Conservation (phyloP, 257 asterid species). For the Nicotiana undulata region DNA sequence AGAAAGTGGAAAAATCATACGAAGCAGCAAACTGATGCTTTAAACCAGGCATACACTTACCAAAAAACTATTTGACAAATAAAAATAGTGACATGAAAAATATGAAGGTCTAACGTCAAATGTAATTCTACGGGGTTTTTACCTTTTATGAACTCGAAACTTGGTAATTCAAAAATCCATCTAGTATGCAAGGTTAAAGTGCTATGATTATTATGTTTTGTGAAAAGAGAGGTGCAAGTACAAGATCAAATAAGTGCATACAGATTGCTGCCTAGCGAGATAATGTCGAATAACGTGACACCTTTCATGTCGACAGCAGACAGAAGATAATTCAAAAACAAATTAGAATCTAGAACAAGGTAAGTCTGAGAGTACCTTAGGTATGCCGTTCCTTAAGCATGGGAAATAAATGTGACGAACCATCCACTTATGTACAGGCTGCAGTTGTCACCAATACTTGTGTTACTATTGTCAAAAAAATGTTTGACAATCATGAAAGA, state of each 20-base stretch:
- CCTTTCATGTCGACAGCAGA: background rate
- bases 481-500: background rate
- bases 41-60: background rate
- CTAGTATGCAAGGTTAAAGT: background rate
- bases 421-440: slow-evolving; percentile 99
- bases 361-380: slow-evolving; percentile 52
- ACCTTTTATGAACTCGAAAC: background rate
- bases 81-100: background rate
- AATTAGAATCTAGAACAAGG: background rate
- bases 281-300: background rate
- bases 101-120: background rate
- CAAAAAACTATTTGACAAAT: background rate
- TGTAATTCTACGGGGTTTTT: background rate
- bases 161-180: background rate
- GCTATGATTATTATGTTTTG: background rate
- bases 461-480: background rate
- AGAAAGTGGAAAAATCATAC: background rate
- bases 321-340: background rate
- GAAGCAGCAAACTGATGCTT: background rate
- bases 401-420: slow-evolving; percentile 94
- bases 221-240: background rate
- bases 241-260: background rate
- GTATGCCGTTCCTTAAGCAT: slow-evolving; percentile 78
- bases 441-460: slow-evolving; percentile 20
- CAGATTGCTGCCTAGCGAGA: background rate